A percentile compares a stretch with the other conserved stretches of the same genome.
Conservation (phyloP, 1,284 basidiomycete genomes). For the Fistulina hepatica region DNA sequence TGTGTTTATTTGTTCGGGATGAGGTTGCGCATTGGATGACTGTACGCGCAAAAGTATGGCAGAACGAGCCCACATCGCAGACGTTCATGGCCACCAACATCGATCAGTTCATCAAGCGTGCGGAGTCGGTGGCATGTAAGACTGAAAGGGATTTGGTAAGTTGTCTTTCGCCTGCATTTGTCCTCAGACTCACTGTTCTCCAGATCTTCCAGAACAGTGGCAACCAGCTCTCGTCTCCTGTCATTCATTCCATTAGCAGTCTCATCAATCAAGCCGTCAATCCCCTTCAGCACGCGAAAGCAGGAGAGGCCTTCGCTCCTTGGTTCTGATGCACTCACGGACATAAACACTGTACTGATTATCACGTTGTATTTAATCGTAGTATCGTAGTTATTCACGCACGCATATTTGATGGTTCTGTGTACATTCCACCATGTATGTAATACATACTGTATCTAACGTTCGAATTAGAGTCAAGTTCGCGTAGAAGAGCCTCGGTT, state of each 20-base stretch:
- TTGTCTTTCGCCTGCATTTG: conserved; percentile 3
- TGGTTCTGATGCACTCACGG: too few relatives aligned
- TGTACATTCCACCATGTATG: background rate
- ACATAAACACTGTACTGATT: conserved; percentile 14
- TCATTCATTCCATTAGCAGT: conserved; percentile 76
- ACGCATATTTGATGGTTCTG: background rate
- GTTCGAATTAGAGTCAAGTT: too few relatives aligned
- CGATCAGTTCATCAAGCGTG: conserved; percentile 74
- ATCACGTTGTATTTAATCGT: conserved; percentile 2
- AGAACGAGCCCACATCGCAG: conserved; percentile 53
- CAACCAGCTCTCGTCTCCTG: conserved; percentile 33
- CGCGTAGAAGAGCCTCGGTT: too few relatives aligned
- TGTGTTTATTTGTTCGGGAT: conserved; percentile 87
- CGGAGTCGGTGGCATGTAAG: conserved; percentile 80
- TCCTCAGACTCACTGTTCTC: background rate
- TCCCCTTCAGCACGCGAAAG: conserved; percentile 64
- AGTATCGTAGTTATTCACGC: background rate
- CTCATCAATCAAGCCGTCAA: conserved; percentile 73
- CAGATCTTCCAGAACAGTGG: conserved; percentile 25
- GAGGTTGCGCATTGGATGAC: conserved; percentile 76
- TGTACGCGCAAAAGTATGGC: conserved; percentile 38
- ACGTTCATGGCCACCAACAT: conserved; percentile 65
- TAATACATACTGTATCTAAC: conserved; percentile 12
- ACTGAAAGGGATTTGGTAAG: conserved; percentile 69
- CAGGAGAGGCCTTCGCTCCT: conserved; percentile 73